Base-by-base conservation (phyloP, 1,139 yeast genomes). In the Neolecta irregularis region DNA sequence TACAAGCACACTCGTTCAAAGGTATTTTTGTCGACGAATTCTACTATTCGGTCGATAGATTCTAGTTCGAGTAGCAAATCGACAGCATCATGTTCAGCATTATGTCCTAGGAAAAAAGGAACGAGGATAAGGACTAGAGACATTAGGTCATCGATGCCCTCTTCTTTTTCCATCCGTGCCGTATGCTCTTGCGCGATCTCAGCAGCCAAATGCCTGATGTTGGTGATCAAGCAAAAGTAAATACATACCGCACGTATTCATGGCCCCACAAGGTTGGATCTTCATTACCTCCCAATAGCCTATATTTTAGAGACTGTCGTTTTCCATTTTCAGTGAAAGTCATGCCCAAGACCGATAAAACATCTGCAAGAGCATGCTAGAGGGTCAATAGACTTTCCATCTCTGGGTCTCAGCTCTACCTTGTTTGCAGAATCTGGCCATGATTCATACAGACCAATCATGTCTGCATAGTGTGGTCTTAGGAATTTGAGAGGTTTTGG, bases 61-160 rank as follows among this genome's bases (percentile, higher is more conserved):
- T 88, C 98, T 40, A 88, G 70, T 57, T 88, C 98, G 41, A 83
- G 64, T 46, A 91, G 64, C 48, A 88, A 63, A 59, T 88, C 99
- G 21, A 88, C 93, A 1, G 98, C 98, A 55, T 88, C 99, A 6
- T 95, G 94, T 58, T 91, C 98, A 24, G 95, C 98, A 54, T 91
- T 88, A 58, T 88, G 96, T 51, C 79, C 74, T 48, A 88, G 65
- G 60, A 88, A 88, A 51, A 75, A 79, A 20, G 95, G 94, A 24
- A 80, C 88, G 49, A 91, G 76, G 47, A 75, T 69, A 46, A 80
- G 58, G 3, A 93, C 69, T 46, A 88, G 65, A 32, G 66, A 64
- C 38, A 77, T 58, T 46, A 91, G 63, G 33, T 66, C 69, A 9
- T 53, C 55, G 17, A 50, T 49, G 20, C 50, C 40, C 32, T 51